These are phyloP conservation scores for Hypomyces perniciosus DNA, from an alignment of 2,329 filamentous ascomycete genomes.

Conservation along the genomic window DNA sequence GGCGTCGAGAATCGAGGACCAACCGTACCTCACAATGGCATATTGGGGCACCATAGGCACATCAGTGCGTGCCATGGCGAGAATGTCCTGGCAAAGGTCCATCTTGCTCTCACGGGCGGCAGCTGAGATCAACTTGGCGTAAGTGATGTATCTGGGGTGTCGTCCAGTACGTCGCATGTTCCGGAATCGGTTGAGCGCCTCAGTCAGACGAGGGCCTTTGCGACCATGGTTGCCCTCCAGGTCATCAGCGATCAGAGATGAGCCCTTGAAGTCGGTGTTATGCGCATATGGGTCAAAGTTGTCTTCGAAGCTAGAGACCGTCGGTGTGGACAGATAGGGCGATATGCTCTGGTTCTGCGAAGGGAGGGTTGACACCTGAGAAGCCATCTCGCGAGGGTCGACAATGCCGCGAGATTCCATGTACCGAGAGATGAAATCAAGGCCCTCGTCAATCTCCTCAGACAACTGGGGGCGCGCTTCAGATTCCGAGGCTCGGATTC, in stretches of 20 bases:
- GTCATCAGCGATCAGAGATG: constrained; percentile 81
- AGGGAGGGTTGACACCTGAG: constrained; percentile 38
- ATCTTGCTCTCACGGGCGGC: constrained; percentile 81
- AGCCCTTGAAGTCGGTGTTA: constrained; percentile 89
- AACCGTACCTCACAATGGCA: constrained; percentile 83
- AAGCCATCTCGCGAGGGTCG: constrained; percentile 49
- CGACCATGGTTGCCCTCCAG: constrained; percentile 75
- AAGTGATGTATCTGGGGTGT: constrained; percentile 92
- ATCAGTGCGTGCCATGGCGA: constrained; percentile 83
- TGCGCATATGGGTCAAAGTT: constrained; percentile 86
- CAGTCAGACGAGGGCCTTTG: constrained; percentile 66
- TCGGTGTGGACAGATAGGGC: constrained; percentile 48
- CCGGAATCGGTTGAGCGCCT: constrained; percentile 76
- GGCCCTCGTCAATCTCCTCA: constrained; percentile 82
- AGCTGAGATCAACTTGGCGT: constrained; percentile 88
- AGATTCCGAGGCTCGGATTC: constrained; percentile 60
- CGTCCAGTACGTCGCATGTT: constrained; percentile 90
- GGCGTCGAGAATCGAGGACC: constrained; percentile 91
- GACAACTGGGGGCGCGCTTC: constrained; percentile 49
- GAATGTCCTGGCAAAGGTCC: constrained; percentile 76
- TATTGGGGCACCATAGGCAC: constrained; percentile 81
- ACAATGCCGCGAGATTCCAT: constrained; percentile 51
- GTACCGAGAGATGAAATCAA: constrained; percentile 60
- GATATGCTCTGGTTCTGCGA: constrained; percentile 40
- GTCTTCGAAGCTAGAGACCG: constrained; percentile 64